phyloP scores from a whole-genome alignment of 2,329 filamentous ascomycete species.

The Akanthomyces uredinophilus region DNA sequence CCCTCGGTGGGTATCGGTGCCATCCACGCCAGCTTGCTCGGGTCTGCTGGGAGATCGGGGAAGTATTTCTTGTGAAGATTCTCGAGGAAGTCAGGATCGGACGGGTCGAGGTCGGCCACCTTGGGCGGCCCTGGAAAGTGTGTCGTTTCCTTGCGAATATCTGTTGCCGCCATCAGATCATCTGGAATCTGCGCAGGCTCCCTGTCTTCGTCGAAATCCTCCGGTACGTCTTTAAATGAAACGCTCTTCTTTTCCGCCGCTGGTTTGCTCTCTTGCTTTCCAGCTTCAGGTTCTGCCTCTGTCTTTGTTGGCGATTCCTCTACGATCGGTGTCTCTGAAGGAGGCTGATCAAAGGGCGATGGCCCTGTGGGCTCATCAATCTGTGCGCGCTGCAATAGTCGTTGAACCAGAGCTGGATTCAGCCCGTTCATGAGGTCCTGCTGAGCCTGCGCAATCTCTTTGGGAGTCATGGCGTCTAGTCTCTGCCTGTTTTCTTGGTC shows the following conservation, averaged over 20 bases:
- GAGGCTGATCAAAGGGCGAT: constrained; percentile 38
- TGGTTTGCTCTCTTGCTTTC: constrained; percentile 3
- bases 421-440: constrained; percentile 75
- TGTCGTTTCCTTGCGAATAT: constrained; percentile 36
- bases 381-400: constrained; percentile 69
- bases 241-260: constrained; percentile 24
- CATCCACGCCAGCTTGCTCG: constrained; percentile 87
- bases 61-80: constrained; percentile 92
- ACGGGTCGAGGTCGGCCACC: constrained; percentile 72
- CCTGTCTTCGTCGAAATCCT: constrained; percentile 38
- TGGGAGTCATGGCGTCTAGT: constrained; percentile 71
- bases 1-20: constrained; percentile 62
- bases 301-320: neutral
- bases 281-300: neutral
- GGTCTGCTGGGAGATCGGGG: constrained; percentile 78
- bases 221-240: constrained; percentile 16
- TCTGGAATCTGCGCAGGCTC: constrained; percentile 36
- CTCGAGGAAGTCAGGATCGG: constrained; percentile 74
- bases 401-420: constrained; percentile 69
- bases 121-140: constrained; percentile 57
- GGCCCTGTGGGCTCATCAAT: constrained; percentile 57
- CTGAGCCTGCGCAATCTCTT: constrained; percentile 76
- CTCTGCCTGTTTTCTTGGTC: constrained; percentile 74
- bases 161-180: constrained; percentile 39
- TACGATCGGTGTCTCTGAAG: constrained; percentile 17